A percentile compares a stretch with the other conserved stretches of the same genome.
phyloP scores from a whole-genome alignment of 2,329 filamentous ascomycete genomes.

The Stachybotrys elegans region DNA sequence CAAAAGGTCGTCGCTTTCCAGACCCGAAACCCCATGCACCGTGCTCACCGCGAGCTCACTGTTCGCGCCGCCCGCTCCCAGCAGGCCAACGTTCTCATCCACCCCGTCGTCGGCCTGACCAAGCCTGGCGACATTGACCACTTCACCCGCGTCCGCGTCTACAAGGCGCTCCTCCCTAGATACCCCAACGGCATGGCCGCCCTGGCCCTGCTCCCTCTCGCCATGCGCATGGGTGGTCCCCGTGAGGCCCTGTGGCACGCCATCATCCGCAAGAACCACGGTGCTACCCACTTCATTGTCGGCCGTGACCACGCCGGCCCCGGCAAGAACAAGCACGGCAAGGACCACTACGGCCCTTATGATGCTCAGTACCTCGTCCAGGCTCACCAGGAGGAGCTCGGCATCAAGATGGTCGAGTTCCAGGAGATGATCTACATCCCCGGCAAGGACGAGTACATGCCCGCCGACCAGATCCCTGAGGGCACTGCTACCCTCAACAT shows the following conservation, averaged over 20 bases:
- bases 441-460: slow-evolving; percentile 93
- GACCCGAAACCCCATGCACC: slow-evolving; percentile 98
- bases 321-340: slow-evolving; percentile 93
- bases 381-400: slow-evolving; percentile 93
- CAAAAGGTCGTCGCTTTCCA: slow-evolving; percentile 97
- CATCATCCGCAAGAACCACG: slow-evolving; percentile 99
- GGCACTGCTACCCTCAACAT: slow-evolving; percentile 85
- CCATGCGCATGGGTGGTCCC: slow-evolving; percentile 98
- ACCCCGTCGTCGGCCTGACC: slow-evolving; percentile 95
- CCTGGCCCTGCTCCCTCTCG: slow-evolving; percentile 86
- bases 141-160: slow-evolving; percentile 98
- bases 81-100: slow-evolving; percentile 97
- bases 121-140: slow-evolving; percentile 99
- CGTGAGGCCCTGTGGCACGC: slow-evolving; percentile 99
- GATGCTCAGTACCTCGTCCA: slow-evolving; percentile 95
- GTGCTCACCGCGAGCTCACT: slow-evolving; percentile 94
- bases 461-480: slow-evolving; percentile 80
- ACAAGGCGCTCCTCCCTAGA: slow-evolving; percentile 91
- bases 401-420: slow-evolving; percentile 98
- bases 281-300: slow-evolving; percentile 98
- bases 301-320: slow-evolving; percentile 97
- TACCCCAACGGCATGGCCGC: slow-evolving; percentile 99
- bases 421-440: slow-evolving; percentile 99
- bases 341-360: slow-evolving; percentile 97
- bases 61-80: slow-evolving; percentile 92